phyloP scores from a whole-genome alignment of 306 rosid genomes.

The Sicyos edulis region DNA sequence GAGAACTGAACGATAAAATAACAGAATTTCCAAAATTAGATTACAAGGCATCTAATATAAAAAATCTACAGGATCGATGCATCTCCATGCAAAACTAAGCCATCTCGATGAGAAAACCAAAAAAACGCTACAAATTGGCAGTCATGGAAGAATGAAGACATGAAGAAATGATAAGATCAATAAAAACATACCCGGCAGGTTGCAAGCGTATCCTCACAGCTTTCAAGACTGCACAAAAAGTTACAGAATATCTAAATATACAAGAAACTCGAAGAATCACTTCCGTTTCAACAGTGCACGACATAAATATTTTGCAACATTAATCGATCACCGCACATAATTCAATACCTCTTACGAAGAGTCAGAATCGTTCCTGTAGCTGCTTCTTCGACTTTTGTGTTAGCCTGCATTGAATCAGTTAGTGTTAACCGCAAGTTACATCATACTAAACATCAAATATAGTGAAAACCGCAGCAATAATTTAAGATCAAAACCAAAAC shows the following conservation, averaged over 20 bases:
- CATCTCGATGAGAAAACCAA: background rate
- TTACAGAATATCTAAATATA: background rate
- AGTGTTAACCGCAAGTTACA: background rate
- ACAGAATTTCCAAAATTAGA: background rate
- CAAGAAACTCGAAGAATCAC: conserved; percentile 18
- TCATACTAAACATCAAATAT: background rate
- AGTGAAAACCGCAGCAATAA: background rate
- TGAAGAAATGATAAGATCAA: background rate
- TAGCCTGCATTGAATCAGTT: conserved; percentile 32
- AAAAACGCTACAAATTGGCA: background rate
- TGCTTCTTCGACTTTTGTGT: conserved; percentile 65
- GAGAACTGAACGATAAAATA: background rate
- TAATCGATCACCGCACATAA: background rate
- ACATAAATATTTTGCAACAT: background rate
- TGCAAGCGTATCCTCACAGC: conserved; percentile 56
- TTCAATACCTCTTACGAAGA: conserved; percentile 77
- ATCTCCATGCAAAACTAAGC: background rate
- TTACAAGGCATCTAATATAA: background rate
- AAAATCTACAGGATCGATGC: background rate
- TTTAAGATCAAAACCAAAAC: background rate
- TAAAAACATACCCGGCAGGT: conserved; percentile 57
- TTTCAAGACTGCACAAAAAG: conserved; percentile 65
- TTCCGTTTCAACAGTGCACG: background rate
- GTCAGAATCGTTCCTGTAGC: conserved; percentile 91
- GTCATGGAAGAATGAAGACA: conserved; percentile 1